Conservation (phyloP, 495 filamentous ascomycete species). For the Pyronema domesticum region DNA sequence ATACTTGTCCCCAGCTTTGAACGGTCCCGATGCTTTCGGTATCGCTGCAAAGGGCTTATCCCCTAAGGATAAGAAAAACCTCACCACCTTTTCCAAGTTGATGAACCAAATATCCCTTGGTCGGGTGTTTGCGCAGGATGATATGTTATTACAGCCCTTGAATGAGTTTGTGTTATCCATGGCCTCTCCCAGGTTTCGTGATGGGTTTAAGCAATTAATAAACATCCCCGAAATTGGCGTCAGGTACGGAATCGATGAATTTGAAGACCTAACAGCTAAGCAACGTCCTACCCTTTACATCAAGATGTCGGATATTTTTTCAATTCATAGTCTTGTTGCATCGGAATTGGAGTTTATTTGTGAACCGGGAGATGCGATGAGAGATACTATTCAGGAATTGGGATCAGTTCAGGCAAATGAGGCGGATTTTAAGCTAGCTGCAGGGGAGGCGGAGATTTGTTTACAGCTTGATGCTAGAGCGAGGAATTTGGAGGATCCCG, state of each 20-base stretch:
- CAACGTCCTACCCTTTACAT: conserved; percentile 94
- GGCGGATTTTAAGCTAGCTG: conserved; percentile 66
- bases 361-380: conserved; percentile 68
- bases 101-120: conserved; percentile 72
- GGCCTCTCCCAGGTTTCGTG: conserved; percentile 59
- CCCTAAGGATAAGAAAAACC: conserved; percentile 81
- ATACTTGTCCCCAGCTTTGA: conserved; percentile 77
- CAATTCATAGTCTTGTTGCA: conserved; percentile 77
- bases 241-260: conserved; percentile 95
- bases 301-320: conserved; percentile 94
- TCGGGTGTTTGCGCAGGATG: conserved; percentile 76
- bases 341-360: conserved; percentile 60
- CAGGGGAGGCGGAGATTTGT: conserved; percentile 69
- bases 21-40: conserved; percentile 73
- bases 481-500: conserved; percentile 80
- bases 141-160: conserved; percentile 85
- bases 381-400: conserved; percentile 79
- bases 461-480: conserved; percentile 82
- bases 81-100: conserved; percentile 80
- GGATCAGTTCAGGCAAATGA: conserved; percentile 92
- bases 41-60: conserved; percentile 73
- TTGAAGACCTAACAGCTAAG: conserved; percentile 90
- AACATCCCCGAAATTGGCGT: conserved; percentile 67
- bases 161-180: conserved; percentile 68
- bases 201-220: conserved; percentile 62